Evolutionary conservation across 2,329 filamentous ascomycete species (phyloP).

Genomic region (Aaosphaeria arxii): DNA sequence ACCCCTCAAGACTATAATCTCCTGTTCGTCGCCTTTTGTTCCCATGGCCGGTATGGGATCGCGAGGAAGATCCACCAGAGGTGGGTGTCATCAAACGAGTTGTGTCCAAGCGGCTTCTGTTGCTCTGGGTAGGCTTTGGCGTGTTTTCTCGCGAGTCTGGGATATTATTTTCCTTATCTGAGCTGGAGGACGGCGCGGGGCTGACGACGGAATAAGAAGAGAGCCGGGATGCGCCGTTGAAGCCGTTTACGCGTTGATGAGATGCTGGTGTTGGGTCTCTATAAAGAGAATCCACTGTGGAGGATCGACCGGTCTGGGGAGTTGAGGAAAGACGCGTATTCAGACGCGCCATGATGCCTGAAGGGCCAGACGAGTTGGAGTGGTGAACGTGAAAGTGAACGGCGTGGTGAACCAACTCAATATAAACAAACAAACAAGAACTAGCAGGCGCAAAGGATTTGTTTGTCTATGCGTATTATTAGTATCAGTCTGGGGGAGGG

Average conservation of each 20-base stretch:
- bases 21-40: conserved; percentile 47
- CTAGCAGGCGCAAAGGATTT: neutral
- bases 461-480: too few species aligned
- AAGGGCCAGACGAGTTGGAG: neutral
- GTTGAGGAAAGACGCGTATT: conserved; percentile 32
- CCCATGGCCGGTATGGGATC: conserved; percentile 8
- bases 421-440: too few species aligned
- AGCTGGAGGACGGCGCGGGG: conserved; percentile 27
- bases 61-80: conserved; percentile 28
- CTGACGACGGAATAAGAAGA: conserved; percentile 32
- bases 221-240: conserved; percentile 13
- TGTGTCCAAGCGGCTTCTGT: conserved; percentile 29
- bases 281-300: conserved; percentile 34
- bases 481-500: too few species aligned
- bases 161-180: conserved; percentile 46
- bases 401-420: neutral
- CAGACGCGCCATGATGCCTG: conserved; percentile 33
- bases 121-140: conserved; percentile 31
- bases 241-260: conserved; percentile 2
- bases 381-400: neutral
- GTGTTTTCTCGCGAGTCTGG: conserved; percentile 25
- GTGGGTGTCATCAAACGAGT: conserved; percentile 37
- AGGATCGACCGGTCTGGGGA: conserved; percentile 22
- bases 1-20: conserved; percentile 21
- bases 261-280: conserved; percentile 33